A percentile compares a stretch with the other conserved stretches of the same genome.
phyloP scores from a whole-genome alignment of 2,329 filamentous ascomycete species.

The Colletotrichum acutatum region DNA sequence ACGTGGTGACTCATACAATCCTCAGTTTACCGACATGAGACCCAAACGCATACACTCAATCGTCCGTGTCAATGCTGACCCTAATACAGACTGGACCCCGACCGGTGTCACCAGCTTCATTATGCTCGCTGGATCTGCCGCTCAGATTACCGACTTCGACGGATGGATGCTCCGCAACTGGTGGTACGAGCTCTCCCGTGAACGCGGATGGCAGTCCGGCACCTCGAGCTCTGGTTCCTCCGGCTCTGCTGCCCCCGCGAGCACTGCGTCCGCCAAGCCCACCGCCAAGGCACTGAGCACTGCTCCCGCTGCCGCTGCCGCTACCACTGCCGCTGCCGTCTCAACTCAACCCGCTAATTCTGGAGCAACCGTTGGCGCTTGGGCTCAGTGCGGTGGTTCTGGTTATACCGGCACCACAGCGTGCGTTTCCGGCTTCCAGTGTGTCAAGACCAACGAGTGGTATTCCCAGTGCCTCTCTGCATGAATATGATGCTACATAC shows the following conservation, averaged over 20 bases:
- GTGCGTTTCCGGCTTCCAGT: slow-evolving; percentile 40
- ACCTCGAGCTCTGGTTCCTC: neutral
- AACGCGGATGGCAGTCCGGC: slow-evolving; percentile 42
- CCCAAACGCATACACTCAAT: neutral
- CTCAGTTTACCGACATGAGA: neutral
- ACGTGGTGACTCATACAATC: neutral
- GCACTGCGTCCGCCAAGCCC: neutral
- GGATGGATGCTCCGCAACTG: slow-evolving; percentile 61
- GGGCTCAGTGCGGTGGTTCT: slow-evolving; percentile 43
- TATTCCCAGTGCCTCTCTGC: slow-evolving; percentile 42
- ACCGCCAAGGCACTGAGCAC: slow-evolving; percentile 1
- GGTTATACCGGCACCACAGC: slow-evolving; percentile 40
- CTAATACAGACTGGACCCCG: slow-evolving; percentile 52
- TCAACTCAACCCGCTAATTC: slow-evolving; percentile 14
- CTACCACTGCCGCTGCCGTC: neutral
- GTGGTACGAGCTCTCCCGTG: slow-evolving; percentile 51
- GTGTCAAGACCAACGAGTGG: slow-evolving; percentile 41
- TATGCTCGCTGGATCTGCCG: slow-evolving; percentile 56
- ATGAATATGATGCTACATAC: neutral
- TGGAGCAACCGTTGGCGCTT: slow-evolving; percentile 25
- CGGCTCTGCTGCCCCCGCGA: neutral
- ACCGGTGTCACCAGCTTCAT: slow-evolving; percentile 54
- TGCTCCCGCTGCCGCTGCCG: neutral
- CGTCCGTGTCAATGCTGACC: neutral
- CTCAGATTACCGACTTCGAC: slow-evolving; percentile 58